Conservation (phyloP, 2,329 filamentous ascomycete species). For the Rachicladosporium sp. region DNA sequence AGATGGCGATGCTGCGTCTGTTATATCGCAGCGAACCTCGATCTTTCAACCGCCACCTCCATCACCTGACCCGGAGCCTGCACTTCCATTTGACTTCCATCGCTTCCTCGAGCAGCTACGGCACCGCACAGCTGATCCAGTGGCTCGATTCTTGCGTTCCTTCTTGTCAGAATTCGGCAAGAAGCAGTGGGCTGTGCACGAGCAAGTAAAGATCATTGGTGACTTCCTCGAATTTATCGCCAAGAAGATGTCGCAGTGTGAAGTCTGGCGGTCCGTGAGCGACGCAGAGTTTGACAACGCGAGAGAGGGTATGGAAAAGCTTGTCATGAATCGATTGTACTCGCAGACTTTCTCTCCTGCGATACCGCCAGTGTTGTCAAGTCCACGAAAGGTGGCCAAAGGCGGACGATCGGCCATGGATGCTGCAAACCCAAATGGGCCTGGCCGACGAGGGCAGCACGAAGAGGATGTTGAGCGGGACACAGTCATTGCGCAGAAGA, state of each 20-base stretch:
- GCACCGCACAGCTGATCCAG: slow-evolving; percentile 94
- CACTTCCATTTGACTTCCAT: slow-evolving; percentile 91
- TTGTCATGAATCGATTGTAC: slow-evolving; percentile 97
- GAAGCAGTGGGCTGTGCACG: slow-evolving; percentile 98
- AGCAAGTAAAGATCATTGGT: slow-evolving; percentile 96
- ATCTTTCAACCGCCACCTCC: slow-evolving; percentile 48
- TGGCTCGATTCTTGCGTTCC: slow-evolving; percentile 88
- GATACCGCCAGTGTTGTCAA: slow-evolving; percentile 65
- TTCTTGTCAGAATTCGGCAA: slow-evolving; percentile 93
- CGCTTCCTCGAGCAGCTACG: slow-evolving; percentile 90
- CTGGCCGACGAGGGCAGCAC: slow-evolving; percentile 85
- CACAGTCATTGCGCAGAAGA: slow-evolving; percentile 90
- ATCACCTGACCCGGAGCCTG: slow-evolving; percentile 53
- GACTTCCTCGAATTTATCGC: slow-evolving; percentile 95
- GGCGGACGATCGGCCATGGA: slow-evolving; percentile 33
- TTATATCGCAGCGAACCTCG: slow-evolving; percentile 7
- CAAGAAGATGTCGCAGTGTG: slow-evolving; percentile 95
- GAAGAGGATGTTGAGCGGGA: slow-evolving; percentile 97
- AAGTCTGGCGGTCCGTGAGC: slow-evolving; percentile 90
- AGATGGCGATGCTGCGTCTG: slow-evolving; percentile 3
- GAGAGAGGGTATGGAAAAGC: slow-evolving; percentile 96
- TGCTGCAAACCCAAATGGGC: slow-evolving; percentile 42
- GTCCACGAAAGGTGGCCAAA: slow-evolving; percentile 57
- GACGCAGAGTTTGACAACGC: slow-evolving; percentile 98
- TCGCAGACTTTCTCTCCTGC: slow-evolving; percentile 91